phyloP scores from a whole-genome alignment of 352 stramenopile genomes.

The Achlya hypogyna region DNA sequence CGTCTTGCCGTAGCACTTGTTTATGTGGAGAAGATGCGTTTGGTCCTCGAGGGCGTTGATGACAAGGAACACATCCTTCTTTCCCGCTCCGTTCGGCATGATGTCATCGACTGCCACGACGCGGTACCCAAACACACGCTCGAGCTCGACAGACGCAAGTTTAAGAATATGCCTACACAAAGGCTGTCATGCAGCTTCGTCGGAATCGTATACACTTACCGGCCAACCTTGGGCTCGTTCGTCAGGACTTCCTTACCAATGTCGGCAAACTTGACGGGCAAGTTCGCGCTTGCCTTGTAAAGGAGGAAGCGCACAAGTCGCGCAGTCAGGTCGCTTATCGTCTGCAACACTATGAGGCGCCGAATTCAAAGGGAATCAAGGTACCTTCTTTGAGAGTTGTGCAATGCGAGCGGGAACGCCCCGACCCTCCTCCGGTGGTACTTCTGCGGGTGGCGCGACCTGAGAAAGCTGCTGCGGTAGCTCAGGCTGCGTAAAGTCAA shows the following conservation, averaged over 20 bases:
- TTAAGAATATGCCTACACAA: conserved; percentile 64
- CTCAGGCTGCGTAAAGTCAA: conserved; percentile 77
- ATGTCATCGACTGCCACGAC: conserved; percentile 63
- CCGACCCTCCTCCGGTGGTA: conserved; percentile 32
- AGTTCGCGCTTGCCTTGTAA: conserved; percentile 73
- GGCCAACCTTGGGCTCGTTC: conserved; percentile 69
- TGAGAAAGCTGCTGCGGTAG: conserved; percentile 33
- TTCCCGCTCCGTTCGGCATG: conserved; percentile 14
- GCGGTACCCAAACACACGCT: conserved; percentile 66
- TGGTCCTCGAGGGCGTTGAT: conserved; percentile 65
- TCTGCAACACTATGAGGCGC: conserved; percentile 10
- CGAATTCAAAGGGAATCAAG: not conserved
- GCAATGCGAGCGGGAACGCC: conserved; percentile 19
- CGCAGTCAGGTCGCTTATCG: conserved; percentile 59
- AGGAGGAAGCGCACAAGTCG: conserved; percentile 76
- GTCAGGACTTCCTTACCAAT: conserved; percentile 79
- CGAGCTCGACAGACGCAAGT: conserved; percentile 63
- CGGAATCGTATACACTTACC: conserved; percentile 28
- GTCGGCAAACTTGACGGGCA: conserved; percentile 67
- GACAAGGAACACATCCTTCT: conserved; percentile 68
- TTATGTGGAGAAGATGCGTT: conserved; percentile 59
- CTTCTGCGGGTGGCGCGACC: conserved; percentile 26
- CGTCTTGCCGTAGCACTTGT: conserved; percentile 58
- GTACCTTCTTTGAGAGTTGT: conserved; percentile 20
- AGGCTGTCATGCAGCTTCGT: not conserved